Base-by-base conservation (phyloP, 306 rosid genomes). In the Cucurbita argyrosperma region DNA sequence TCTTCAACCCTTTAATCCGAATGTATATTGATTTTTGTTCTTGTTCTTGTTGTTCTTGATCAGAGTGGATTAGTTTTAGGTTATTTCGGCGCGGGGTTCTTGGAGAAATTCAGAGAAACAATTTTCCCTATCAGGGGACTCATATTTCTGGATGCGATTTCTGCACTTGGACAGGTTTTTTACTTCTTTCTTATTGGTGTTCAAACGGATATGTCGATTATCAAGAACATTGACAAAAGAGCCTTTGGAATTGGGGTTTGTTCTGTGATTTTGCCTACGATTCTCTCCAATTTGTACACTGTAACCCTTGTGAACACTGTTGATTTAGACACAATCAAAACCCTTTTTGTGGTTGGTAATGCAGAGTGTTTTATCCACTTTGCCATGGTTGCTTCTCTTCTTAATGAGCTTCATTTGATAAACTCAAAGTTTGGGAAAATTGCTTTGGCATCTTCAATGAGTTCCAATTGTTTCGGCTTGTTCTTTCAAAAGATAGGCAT, bases 21-120 rank as follows among this genome's bases (percentile, higher is more conserved):
- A 30, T 30, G 35, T 3, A 30, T 30, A 30, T 30, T 30, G 35
- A 30, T 30, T 30, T 30, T 30, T 30, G 35, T 30, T 30, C 35
- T 30, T 30, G 35, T 30, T 30, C 35, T 61, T 61, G 11, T 64
- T 43, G 39, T 49, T 30, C 2, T 6, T 5, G 65, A 57, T 45
- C 83, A 84, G 84, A 82, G 81, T 35, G 81, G 84, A 45, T 66
- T 78, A 39, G 19, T 81, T 21, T 64, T 81, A 39, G 85, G 87
- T 38, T 76, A 79, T 26, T 81, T 83, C 23, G 74, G 65, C 76
- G 54, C 81, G 10, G 67, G 80, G 51, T 43, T 68, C 73, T 73
- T 5, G 62, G 4, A 18, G 10, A 7, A 12, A 23, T 74, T 81
- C 37, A 61, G 5, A 21, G 4, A 15, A 0, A 12, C 16, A 0